phyloP scores from a whole-genome alignment of 2,329 filamentous ascomycete species.

The Colletotrichum simmondsii region DNA sequence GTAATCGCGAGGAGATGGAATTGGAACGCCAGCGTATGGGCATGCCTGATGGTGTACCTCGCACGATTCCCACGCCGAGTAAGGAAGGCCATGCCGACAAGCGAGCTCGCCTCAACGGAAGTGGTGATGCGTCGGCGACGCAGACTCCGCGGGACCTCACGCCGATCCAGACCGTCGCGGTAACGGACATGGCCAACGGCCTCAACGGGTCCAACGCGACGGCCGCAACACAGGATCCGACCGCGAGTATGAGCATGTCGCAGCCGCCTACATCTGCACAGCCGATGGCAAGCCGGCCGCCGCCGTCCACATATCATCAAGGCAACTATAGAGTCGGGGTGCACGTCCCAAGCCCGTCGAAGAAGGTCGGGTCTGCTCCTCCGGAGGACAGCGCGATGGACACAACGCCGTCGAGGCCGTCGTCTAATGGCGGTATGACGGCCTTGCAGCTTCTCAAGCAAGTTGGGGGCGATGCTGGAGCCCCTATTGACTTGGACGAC shows the following conservation, averaged over 20 bases:
- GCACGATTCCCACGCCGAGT: not conserved
- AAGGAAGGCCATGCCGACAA: conserved; percentile 19
- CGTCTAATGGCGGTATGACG: conserved; percentile 41
- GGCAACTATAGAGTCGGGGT: conserved; percentile 2
- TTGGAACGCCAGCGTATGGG: conserved; percentile 53
- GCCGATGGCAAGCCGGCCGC: not conserved
- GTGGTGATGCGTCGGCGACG: conserved; percentile 1
- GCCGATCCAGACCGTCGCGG: conserved; percentile 39
- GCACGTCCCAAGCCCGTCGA: conserved; percentile 10
- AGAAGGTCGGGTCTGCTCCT: not conserved
- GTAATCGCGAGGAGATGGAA: conserved; percentile 58
- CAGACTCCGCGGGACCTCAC: not conserved
- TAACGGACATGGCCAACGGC: conserved; percentile 49
- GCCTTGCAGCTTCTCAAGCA: conserved; percentile 7
- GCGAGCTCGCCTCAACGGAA: conserved; percentile 14
- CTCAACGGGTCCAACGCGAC: conserved; percentile 48
- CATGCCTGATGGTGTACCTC: conserved; percentile 19
- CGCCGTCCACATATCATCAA: conserved; percentile 12
- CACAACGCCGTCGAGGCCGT: conserved; percentile 21
- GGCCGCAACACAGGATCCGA: conserved; percentile 50
- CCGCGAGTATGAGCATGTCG: conserved; percentile 29
- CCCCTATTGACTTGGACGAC: not conserved
- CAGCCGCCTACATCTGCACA: not conserved
- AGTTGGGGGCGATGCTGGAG: not conserved
- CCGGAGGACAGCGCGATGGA: not conserved